These are phyloP conservation scores for Claviceps sorghi DNA, from an alignment of 2,329 filamentous ascomycete species.

Conservation along the genomic window DNA sequence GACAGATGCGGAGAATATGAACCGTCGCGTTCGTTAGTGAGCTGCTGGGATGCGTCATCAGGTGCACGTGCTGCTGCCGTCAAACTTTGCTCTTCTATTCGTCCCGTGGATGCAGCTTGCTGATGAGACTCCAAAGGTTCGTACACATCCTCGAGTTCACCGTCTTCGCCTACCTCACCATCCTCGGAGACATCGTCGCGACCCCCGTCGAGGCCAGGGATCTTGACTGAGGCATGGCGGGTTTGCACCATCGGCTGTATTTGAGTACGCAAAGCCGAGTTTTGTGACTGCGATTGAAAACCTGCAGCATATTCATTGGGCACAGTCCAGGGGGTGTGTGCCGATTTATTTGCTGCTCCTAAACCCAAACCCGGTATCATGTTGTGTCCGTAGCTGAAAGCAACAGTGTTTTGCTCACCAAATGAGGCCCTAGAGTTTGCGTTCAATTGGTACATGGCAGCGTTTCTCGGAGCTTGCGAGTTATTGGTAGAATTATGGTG, in stretches of 20 bases:
- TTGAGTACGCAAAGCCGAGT: not conserved
- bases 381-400: conserved; percentile 10
- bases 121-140: conserved; percentile 21
- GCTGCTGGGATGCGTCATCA: not conserved
- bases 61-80: not conserved
- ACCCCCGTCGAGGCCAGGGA: conserved; percentile 1
- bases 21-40: conserved; percentile 27
- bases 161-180: conserved; percentile 58
- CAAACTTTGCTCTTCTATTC: not conserved
- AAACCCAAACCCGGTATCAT: conserved; percentile 22
- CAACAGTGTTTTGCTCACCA: conserved; percentile 11
- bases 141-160: conserved; percentile 43
- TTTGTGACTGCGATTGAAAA: conserved; percentile 1
- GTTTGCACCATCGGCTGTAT: not conserved
- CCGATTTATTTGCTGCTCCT: conserved; percentile 10
- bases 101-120: not conserved
- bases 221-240: not conserved
- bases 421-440: not conserved
- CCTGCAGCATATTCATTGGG: conserved; percentile 1
- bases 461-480: conserved; percentile 7
- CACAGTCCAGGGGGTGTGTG: conserved; percentile 9
- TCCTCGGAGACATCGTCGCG: conserved; percentile 39
- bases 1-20: conserved; percentile 40
- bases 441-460: conserved; percentile 5
- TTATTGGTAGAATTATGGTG: conserved; percentile 10